Conservation (phyloP, 73 alveolate genomes). For the Stentor coeruleus region DNA sequence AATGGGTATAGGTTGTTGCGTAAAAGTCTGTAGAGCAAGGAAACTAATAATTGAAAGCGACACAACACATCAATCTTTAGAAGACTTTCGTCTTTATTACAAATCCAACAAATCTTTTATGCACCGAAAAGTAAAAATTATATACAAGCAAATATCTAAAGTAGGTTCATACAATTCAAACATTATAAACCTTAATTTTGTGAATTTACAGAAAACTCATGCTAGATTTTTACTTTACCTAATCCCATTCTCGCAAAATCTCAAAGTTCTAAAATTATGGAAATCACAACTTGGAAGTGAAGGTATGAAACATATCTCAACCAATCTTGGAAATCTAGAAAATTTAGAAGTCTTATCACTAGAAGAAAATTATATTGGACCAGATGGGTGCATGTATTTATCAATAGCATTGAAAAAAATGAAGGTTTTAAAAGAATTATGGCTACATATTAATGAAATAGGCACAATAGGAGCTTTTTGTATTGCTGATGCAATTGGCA, state of each 20-base stretch:
- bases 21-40: not conserved
- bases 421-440: not conserved
- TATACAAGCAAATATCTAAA: not conserved
- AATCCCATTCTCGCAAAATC: not conserved
- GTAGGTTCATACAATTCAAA: not conserved
- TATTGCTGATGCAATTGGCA: not conserved
- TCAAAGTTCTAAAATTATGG: not conserved
- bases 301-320: not conserved
- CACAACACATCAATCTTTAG: not conserved
- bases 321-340: not conserved
- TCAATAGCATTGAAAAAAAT: not conserved
- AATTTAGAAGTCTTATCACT: not conserved
- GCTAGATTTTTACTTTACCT: not conserved
- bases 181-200: not conserved
- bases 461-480: slow-evolving; percentile 16
- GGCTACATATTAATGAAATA: slow-evolving; percentile 22
- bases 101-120: too few relatives aligned
- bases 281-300: not conserved
- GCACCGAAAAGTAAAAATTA: not conserved
- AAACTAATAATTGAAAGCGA: not conserved
- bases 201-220: not conserved
- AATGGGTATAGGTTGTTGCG: not conserved
- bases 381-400: slow-evolving; percentile 16
- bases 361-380: not conserved
- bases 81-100: not conserved